These are phyloP conservation scores for Larix kaempferi DNA, from an alignment of 75 land plant species.

Conservation along the genomic window DNA sequence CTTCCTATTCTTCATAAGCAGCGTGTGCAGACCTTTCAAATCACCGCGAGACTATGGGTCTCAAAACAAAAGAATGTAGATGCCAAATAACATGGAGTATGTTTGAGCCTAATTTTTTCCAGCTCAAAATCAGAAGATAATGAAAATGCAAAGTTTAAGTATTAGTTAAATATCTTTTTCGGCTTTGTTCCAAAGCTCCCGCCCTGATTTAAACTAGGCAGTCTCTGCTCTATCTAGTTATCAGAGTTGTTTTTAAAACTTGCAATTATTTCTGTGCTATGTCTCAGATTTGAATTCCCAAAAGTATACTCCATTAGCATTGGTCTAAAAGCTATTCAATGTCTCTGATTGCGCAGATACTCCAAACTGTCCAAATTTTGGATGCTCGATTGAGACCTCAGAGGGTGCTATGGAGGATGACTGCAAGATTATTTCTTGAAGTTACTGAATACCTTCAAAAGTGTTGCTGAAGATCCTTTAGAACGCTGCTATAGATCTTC, in stretches of 20 bases:
- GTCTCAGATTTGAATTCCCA: background rate
- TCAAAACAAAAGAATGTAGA: background rate
- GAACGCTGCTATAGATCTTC: background rate
- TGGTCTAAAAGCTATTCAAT: background rate
- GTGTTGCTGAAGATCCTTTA: background rate
- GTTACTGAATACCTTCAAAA: background rate
- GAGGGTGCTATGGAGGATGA: background rate
- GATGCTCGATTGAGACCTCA: background rate
- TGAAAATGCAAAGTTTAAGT: background rate
- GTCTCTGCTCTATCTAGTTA: background rate
- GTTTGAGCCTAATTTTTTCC: background rate
- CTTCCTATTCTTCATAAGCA: background rate
- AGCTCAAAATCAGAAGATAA: background rate
- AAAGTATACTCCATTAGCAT: background rate
- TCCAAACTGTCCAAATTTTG: background rate
- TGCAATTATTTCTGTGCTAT: background rate
- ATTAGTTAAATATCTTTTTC: background rate
- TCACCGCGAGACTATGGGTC: background rate
- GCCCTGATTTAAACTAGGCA: background rate
- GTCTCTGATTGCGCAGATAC: constrained; percentile 5
- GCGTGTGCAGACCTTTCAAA: too few species aligned
- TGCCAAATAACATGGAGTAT: too few species aligned
- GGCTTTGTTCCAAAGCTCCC: background rate
- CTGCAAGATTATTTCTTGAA: background rate
- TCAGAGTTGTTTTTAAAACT: background rate